Evolutionary conservation across 1,284 basidiomycete genomes (phyloP).

Genomic region (Schizophyllum amplum): DNA sequence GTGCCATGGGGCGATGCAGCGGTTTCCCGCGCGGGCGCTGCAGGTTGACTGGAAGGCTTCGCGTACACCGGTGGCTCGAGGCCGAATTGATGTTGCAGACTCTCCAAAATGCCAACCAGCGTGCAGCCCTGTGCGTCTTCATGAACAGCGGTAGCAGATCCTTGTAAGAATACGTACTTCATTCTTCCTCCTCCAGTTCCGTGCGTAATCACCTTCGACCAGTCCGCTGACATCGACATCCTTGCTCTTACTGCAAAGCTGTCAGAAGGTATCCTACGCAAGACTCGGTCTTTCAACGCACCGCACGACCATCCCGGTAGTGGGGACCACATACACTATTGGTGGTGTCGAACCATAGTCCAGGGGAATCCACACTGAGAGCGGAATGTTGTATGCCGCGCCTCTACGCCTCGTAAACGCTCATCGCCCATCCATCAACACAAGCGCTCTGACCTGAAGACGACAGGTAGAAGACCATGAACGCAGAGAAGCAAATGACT

Average conservation of each 20-base stretch:
- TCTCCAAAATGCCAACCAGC: conserved; percentile 57
- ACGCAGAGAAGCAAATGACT: conserved; percentile 85
- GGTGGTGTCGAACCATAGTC: conserved; percentile 81
- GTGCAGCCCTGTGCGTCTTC: conserved; percentile 50
- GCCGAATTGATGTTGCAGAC: conserved; percentile 78
- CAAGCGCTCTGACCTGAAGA: conserved; percentile 38
- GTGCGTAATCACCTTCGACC: conserved; percentile 61
- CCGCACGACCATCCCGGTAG: conserved; percentile 78
- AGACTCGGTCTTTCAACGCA: too few species aligned
- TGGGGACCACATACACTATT: conserved; percentile 93
- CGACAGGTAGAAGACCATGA: conserved; percentile 87
- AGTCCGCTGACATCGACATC: conserved; percentile 82
- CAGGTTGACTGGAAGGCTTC: conserved; percentile 43
- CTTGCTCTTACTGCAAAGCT: conserved; percentile 44
- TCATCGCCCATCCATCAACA: too few species aligned
- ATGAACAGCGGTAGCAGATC: conserved; percentile 12
- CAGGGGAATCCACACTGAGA: conserved; percentile 81
- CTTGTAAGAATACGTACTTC: conserved; percentile 52
- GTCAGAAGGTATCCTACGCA: too few species aligned
- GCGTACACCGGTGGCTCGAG: conserved; percentile 86
- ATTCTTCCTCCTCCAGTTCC: conserved; percentile 74
- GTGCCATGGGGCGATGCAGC: conserved; percentile 6
- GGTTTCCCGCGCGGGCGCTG: conserved; percentile 12
- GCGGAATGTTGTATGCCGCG: conserved; percentile 87
- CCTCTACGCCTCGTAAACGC: conserved; percentile 14